Conservation (phyloP, 805 yeast genomes). For the Ascoidea tarda region DNA sequence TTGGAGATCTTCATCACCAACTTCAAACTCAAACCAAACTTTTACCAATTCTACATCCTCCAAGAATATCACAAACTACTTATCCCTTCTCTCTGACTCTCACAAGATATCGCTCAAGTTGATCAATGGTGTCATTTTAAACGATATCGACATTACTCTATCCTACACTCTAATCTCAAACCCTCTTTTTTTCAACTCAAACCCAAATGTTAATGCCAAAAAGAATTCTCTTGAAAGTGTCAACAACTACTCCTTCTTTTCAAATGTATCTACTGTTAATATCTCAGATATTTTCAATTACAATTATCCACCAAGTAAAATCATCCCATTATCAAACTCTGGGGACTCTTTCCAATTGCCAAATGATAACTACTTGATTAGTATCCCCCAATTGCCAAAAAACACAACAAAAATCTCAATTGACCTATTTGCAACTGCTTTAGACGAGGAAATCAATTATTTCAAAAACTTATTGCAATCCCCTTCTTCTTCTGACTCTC, state of each 20-base stretch:
- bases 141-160: neutral
- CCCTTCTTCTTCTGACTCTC: no score
- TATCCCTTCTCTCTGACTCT: neutral
- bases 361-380: no score
- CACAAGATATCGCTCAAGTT: neutral
- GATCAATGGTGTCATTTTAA: neutral
- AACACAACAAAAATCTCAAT: neutral
- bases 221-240: no score
- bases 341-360: neutral
- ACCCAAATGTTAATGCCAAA: neutral
- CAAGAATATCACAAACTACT: neutral
- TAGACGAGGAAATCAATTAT: neutral
- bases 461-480: no score
- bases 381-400: neutral
- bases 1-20: neutral
- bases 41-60: neutral
- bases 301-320: neutral
- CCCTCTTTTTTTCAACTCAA: neutral
- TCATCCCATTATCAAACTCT: neutral
- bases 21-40: neutral
- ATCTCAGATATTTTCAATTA: neutral
- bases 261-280: neutral
- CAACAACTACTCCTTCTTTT: no score
- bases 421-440: neutral
- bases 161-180: neutral